Evolutionary conservation across 805 yeast species (phyloP).

Genomic region (Candida yuanshanica): DNA sequence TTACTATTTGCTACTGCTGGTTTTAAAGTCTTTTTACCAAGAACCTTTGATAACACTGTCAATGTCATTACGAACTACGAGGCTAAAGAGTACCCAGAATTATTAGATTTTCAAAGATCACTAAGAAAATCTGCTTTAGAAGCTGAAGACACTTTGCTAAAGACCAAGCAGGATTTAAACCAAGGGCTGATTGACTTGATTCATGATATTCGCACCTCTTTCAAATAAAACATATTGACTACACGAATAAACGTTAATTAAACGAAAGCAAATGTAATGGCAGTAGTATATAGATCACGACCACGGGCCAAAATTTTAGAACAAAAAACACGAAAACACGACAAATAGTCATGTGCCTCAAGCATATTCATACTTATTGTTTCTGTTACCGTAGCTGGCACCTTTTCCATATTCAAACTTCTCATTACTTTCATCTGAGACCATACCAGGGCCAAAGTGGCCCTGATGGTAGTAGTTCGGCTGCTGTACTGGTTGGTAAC

Average conservation of each 20-base stretch:
- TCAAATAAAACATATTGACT: no score
- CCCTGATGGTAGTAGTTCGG: constrained; percentile 1
- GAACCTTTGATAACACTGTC: constrained; percentile 33
- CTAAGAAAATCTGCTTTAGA: constrained; percentile 15
- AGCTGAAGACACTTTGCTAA: constrained; percentile 11
- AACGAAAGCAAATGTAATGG: no score
- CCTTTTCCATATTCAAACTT: not conserved
- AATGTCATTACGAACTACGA: constrained; percentile 25
- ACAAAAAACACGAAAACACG: no score
- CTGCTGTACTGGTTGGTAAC: constrained; percentile 4
- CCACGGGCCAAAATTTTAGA: no score
- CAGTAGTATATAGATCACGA: not conserved
- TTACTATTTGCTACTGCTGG: constrained; percentile 41
- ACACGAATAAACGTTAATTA: no score
- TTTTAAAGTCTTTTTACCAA: constrained; percentile 45
- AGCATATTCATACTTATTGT: not conserved
- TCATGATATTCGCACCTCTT: constrained; percentile 18
- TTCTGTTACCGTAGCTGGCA: not conserved
- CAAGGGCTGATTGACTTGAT: constrained; percentile 14
- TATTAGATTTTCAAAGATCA: constrained; percentile 23
- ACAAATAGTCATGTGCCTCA: no score
- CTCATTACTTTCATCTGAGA: constrained; percentile 9
- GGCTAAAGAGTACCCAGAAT: constrained; percentile 33
- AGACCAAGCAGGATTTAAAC: constrained; percentile 7
- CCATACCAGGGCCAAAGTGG: constrained; percentile 15